Conservation (phyloP, 257 asterid genomes). For the Petrea volubilis region DNA sequence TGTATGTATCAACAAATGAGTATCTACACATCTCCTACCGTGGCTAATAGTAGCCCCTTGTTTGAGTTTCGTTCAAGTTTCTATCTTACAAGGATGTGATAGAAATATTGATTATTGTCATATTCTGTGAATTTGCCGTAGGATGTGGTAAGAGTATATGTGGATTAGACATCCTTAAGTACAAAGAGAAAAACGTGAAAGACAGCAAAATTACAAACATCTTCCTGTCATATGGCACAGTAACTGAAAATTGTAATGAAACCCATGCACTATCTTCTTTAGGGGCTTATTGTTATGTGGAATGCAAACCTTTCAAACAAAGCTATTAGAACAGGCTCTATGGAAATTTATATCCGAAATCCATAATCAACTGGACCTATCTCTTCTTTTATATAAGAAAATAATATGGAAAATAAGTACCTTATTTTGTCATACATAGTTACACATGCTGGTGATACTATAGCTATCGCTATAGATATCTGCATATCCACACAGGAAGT, state of each 20-base stretch:
- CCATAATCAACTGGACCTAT: not conserved
- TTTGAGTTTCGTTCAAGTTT: not conserved
- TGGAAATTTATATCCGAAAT: conserved; percentile 6
- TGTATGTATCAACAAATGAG: not conserved
- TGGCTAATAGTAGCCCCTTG: not conserved
- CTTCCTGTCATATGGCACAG: not conserved
- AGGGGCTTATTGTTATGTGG: not conserved
- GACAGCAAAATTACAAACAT: not conserved
- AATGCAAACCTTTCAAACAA: conserved; percentile 2
- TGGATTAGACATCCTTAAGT: conserved; percentile 9
- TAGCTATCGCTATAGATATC: conserved; percentile 1
- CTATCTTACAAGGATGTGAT: not conserved
- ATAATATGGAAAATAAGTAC: not conserved
- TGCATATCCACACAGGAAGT: conserved; percentile 11
- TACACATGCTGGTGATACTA: conserved; percentile 6
- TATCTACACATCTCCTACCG: not conserved
- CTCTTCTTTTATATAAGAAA: conserved; percentile 5
- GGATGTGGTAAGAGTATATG: conserved; percentile 13
- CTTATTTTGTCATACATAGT: not conserved
- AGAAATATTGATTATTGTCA: not conserved
- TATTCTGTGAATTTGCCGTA: conserved; percentile 8
- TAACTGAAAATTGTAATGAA: conserved; percentile 8
- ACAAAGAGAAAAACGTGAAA: not conserved
- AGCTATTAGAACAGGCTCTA: not conserved
- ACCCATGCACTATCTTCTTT: not conserved